Conservation (phyloP, 2,329 filamentous ascomycete genomes). For the Dothistroma septosporum region DNA sequence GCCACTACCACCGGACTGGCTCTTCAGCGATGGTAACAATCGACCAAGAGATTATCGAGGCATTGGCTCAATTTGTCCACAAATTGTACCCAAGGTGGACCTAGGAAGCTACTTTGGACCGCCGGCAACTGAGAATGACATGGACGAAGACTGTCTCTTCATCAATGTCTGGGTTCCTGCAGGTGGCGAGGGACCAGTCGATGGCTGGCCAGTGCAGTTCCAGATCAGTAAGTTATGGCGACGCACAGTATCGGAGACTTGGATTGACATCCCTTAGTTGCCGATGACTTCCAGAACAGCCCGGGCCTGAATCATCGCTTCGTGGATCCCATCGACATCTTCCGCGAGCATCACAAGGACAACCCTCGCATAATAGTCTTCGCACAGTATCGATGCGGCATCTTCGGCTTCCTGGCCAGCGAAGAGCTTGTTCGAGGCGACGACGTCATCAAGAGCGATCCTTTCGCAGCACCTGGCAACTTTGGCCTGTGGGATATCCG, state of each 20-base stretch:
- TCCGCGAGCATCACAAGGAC: slow-evolving; percentile 14
- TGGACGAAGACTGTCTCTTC: slow-evolving; percentile 21
- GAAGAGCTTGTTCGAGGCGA: slow-evolving; percentile 32
- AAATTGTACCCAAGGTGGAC: slow-evolving; percentile 2
- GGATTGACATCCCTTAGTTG: slow-evolving; percentile 2
- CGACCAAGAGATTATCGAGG: slow-evolving; percentile 15
- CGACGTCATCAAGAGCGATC: slow-evolving; percentile 11
- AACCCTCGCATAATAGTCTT: slow-evolving; percentile 30
- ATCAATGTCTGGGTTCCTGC: slow-evolving; percentile 21
- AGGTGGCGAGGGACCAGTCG: slow-evolving; percentile 11
- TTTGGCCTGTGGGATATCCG: slow-evolving; percentile 56
- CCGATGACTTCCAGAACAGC: slow-evolving; percentile 9
- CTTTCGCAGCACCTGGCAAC: slow-evolving; percentile 34
- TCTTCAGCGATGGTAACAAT: slow-evolving; percentile 19
- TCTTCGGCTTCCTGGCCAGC: slow-evolving; percentile 40
- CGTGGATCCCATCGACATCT: slow-evolving; percentile 18
- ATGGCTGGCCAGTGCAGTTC: slow-evolving; percentile 21
- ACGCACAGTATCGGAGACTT: not conserved
- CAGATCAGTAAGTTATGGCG: slow-evolving; percentile 8
- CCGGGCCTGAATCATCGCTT: slow-evolving; percentile 17
- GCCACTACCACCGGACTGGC: slow-evolving; percentile 18
- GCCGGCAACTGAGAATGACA: slow-evolving; percentile 4
- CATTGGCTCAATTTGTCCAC: slow-evolving; percentile 19
- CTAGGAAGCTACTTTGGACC: not conserved
- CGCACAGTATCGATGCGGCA: slow-evolving; percentile 33